Percentiles rank a stretch among this genome's conserved stretches.
Evolutionary conservation across 1,284 basidiomycete genomes (phyloP).

Genomic region (Acaromyces ingoldii): DNA sequence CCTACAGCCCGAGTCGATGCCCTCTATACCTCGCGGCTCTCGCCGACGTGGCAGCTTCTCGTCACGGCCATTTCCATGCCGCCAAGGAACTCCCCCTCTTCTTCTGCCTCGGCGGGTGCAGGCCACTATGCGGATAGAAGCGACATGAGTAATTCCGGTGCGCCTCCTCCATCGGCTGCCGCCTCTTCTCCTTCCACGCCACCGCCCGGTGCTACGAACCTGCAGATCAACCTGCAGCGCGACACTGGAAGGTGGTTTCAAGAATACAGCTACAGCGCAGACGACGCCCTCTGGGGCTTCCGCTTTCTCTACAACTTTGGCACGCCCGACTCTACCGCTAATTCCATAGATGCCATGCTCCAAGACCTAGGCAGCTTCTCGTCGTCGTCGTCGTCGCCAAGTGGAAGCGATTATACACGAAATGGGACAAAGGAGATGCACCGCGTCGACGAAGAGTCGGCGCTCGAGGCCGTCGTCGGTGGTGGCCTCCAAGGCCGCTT

Average conservation of each 20-base stretch:
- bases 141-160: too few species aligned
- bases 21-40: constrained; percentile 73
- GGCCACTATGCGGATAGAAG: neutral
- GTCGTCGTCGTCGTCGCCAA: neutral
- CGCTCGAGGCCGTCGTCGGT: constrained; percentile 61
- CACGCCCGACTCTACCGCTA: neutral
- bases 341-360: neutral
- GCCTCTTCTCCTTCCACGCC: too few species aligned
- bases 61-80: constrained; percentile 45
- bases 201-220: constrained; percentile 45
- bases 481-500: constrained; percentile 76
- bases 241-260: constrained; percentile 87
- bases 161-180: too few species aligned
- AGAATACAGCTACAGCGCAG: constrained; percentile 89
- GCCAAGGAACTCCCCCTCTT: constrained; percentile 12
- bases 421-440: constrained; percentile 48
- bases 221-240: constrained; percentile 84
- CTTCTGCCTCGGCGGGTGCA: neutral
- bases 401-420: neutral
- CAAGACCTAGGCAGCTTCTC: neutral
- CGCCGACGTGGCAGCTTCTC: constrained; percentile 53
- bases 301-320: constrained; percentile 88
- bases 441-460: constrained; percentile 56
- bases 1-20: constrained; percentile 83
- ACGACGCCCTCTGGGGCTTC: constrained; percentile 86